Conservation (phyloP, 768 basidiomycete species). For the Agrocybe pediades region DNA sequence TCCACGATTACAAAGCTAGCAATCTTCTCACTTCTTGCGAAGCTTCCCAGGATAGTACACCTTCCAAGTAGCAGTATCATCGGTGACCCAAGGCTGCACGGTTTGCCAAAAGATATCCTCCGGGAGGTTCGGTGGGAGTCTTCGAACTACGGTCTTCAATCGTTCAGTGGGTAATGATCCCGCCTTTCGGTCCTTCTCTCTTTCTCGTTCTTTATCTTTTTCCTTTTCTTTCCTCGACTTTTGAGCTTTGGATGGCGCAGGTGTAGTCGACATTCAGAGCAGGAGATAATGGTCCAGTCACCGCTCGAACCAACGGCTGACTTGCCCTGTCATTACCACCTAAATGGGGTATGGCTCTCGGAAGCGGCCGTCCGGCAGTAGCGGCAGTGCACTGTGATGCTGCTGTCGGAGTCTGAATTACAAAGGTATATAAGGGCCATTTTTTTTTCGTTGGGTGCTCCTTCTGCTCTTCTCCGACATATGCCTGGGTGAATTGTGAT, state of each 20-base stretch:
- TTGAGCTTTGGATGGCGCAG: constrained; percentile 23
- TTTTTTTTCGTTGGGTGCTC: not conserved
- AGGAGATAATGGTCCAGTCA: not conserved
- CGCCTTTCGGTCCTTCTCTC: not conserved
- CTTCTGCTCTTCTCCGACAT: not conserved
- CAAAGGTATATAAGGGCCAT: not conserved
- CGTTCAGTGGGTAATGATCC: constrained; percentile 44
- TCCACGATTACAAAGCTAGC: not conserved
- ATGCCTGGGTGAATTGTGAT: not conserved
- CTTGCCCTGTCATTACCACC: not conserved
- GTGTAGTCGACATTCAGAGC: constrained; percentile 22
- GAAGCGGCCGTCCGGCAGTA: not conserved
- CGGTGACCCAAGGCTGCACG: constrained; percentile 80
- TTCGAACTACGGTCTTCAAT: constrained; percentile 84
- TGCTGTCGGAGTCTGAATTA: constrained; percentile 5
- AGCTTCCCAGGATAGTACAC: constrained; percentile 67
- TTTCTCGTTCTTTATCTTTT: constrained; percentile 34
- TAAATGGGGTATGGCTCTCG: not conserved
- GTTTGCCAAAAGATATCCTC: constrained; percentile 94
- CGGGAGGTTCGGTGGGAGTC: constrained; percentile 90
- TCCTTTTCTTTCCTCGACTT: constrained; percentile 40
- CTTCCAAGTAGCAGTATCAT: constrained; percentile 72
- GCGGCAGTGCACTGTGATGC: constrained; percentile 6
- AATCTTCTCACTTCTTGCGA: constrained; percentile 57
- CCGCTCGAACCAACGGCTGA: not conserved